These are phyloP conservation scores for Acacia crassicarpa DNA, from an alignment of 306 rosid genomes.

Conservation along the genomic window DNA sequence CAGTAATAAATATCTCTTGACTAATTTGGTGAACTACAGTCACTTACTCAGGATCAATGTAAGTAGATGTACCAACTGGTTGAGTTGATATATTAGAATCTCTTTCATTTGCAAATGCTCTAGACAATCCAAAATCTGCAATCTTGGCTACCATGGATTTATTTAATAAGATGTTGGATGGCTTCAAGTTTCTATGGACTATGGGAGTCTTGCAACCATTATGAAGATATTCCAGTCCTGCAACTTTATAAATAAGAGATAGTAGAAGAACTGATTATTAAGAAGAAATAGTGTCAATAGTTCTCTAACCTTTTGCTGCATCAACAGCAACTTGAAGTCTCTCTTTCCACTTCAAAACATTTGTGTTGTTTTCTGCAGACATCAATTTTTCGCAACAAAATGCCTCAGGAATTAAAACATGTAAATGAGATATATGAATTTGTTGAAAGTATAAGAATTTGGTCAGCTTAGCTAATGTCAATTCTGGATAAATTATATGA, in stretches of 20 bases:
- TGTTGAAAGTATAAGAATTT: too few relatives aligned
- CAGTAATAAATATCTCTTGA: too few relatives aligned
- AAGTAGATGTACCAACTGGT: constrained; percentile 31
- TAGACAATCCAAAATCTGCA: constrained; percentile 46
- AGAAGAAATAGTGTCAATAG: too few relatives aligned
- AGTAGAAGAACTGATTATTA: too few relatives aligned
- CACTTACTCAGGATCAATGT: constrained; percentile 41
- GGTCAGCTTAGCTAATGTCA: too few relatives aligned
- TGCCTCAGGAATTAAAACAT: too few relatives aligned
- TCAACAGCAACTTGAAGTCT: neutral
- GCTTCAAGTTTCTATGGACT: constrained; percentile 43
- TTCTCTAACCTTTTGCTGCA: constrained; percentile 10
- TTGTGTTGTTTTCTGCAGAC: neutral
- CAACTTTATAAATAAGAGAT: neutral
- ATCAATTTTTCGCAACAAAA: neutral
- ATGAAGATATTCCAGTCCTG: too few relatives aligned
- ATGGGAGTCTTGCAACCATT: constrained; percentile 16
- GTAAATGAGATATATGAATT: too few relatives aligned
- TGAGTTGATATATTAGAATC: constrained; percentile 26
- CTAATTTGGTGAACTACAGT: too few relatives aligned
- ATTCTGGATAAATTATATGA: too few relatives aligned
- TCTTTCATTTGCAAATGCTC: neutral
- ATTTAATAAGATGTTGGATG: constrained; percentile 42
- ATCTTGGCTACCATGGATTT: constrained; percentile 39
- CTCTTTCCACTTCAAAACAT: constrained; percentile 30